Percentiles rank a stretch among this genome's conserved stretches.
phyloP scores from a whole-genome alignment of 306 rosid species.

The Quercus cerris region DNA sequence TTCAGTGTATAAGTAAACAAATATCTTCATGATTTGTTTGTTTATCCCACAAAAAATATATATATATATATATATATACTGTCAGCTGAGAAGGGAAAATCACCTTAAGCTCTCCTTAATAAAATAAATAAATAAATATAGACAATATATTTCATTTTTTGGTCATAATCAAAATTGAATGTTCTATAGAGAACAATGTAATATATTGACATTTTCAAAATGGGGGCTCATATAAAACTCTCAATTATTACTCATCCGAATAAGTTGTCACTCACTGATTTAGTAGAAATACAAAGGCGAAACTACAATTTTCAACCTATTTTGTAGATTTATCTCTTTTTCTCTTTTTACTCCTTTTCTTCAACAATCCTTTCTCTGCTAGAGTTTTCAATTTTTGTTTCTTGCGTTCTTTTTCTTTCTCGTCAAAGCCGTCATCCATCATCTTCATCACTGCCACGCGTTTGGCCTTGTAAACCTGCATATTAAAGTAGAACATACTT shows the following conservation, averaged over 20 bases:
- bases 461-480: conserved; percentile 74
- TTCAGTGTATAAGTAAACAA: too few relatives aligned
- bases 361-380: conserved; percentile 64
- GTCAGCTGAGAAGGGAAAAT: too few relatives aligned
- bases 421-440: conserved; percentile 80
- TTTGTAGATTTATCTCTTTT: conserved; percentile 33
- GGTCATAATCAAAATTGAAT: too few relatives aligned
- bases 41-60: too few relatives aligned
- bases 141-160: too few relatives aligned
- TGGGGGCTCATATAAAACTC: background rate
- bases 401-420: conserved; percentile 67
- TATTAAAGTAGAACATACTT: background rate
- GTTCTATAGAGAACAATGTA: too few relatives aligned
- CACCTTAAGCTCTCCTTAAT: too few relatives aligned
- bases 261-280: background rate
- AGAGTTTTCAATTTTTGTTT: conserved; percentile 60
- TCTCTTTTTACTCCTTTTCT: conserved; percentile 49
- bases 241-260: background rate
- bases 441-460: conserved; percentile 75
- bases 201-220: too few relatives aligned
- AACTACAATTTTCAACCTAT: conserved; percentile 3
- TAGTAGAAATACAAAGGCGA: background rate
- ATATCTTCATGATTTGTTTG: too few relatives aligned
- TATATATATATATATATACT: too few relatives aligned
- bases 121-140: too few relatives aligned